These are phyloP conservation scores for Aspergillus neotritici DNA, from an alignment of 2,329 filamentous ascomycete species.

Conservation along the genomic window DNA sequence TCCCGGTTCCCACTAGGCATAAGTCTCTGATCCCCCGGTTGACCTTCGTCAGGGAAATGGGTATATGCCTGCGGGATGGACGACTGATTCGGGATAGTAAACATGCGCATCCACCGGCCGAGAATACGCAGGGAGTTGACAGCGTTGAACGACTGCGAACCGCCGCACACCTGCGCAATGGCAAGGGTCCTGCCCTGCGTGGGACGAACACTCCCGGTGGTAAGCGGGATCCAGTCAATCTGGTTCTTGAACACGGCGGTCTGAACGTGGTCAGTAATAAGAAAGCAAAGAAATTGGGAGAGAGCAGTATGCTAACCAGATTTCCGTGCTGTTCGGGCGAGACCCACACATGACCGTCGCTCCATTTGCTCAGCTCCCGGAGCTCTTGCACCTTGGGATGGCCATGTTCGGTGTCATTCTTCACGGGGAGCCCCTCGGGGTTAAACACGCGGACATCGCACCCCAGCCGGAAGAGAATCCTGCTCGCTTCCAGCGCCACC, in stretches of 20 bases:
- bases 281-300: conserved; percentile 1
- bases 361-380: conserved; percentile 57
- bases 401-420: conserved; percentile 53
- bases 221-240: conserved; percentile 64
- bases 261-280: conserved; percentile 21
- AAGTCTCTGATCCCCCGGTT: conserved; percentile 46
- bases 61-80: conserved; percentile 60
- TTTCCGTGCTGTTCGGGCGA: conserved; percentile 64
- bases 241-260: conserved; percentile 65
- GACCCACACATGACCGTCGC: conserved; percentile 62
- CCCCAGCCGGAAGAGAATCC: conserved; percentile 59
- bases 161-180: conserved; percentile 58
- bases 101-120: conserved; percentile 67
- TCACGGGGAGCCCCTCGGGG: conserved; percentile 55
- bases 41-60: conserved; percentile 52
- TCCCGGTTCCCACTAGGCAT: conserved; percentile 54
- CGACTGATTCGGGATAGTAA: conserved; percentile 60
- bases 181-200: conserved; percentile 61
- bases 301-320: no score
- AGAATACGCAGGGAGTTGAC: conserved; percentile 61
- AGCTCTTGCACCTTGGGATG: conserved; percentile 61
- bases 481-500: conserved; percentile 54
- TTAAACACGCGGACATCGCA: conserved; percentile 62
- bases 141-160: conserved; percentile 62
- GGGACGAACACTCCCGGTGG: conserved; percentile 56